A percentile compares a stretch with the other conserved stretches of the same genome.
These are phyloP conservation scores for Diplocarpon rosae DNA, from an alignment of 2,329 filamentous ascomycete genomes.

Conservation along the genomic window DNA sequence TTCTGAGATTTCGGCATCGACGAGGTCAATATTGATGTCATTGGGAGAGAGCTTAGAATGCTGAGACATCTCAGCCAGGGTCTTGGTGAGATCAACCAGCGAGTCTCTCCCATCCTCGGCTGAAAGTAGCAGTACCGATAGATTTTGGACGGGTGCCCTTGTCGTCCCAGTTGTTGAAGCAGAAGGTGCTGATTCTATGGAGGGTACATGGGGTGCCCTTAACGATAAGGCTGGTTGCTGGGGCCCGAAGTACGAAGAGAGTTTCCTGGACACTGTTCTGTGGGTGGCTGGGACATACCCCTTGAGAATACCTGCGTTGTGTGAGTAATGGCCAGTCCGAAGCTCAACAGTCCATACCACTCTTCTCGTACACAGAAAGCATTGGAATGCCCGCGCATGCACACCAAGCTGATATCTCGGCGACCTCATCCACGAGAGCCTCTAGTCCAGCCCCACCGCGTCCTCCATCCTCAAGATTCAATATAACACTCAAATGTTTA, in stretches of 20 bases:
- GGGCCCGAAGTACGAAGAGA: constrained; percentile 78
- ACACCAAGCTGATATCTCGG: constrained; percentile 89
- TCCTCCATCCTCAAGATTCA: constrained; percentile 62
- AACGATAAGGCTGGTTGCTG: constrained; percentile 62
- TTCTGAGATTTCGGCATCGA: constrained; percentile 77
- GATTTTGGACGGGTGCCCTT: constrained; percentile 30
- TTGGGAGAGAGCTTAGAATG: constrained; percentile 67
- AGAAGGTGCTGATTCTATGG: constrained; percentile 39
- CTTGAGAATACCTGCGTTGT: constrained; percentile 65
- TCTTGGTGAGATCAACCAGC: constrained; percentile 89
- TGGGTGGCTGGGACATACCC: constrained; percentile 79
- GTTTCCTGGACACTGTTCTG: constrained; percentile 64
- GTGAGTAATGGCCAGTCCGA: constrained; percentile 8
- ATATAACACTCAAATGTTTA: constrained; percentile 75
- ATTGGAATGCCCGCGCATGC: constrained; percentile 78
- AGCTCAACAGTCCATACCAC: constrained; percentile 45
- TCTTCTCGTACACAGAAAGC: constrained; percentile 86
- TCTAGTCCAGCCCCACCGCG: constrained; percentile 66
- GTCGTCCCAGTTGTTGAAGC: constrained; percentile 32
- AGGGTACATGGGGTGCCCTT: constrained; percentile 57
- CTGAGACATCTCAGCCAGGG: constrained; percentile 90
- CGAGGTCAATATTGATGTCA: constrained; percentile 76
- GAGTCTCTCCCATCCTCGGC: constrained; percentile 85
- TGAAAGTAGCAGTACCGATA: constrained; percentile 68
- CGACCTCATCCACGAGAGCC: constrained; percentile 76